These are phyloP conservation scores for Zygosaccharomyces sapae DNA, from an alignment of 1,139 yeast species.

Conservation along the genomic window DNA sequence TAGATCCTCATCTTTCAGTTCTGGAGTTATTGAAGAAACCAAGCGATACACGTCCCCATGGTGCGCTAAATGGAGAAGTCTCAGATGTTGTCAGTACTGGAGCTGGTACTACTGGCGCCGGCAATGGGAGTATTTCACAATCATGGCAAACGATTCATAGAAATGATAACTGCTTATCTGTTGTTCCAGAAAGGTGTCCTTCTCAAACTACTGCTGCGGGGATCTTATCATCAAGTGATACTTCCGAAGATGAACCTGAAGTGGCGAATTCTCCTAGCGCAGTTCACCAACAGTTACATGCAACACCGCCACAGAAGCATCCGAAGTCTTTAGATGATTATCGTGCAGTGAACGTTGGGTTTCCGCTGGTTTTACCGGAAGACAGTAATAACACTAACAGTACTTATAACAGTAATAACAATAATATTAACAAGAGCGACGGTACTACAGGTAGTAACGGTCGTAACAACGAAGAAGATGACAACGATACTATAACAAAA, in stretches of 20 bases:
- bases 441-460: background rate
- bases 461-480: conserved; percentile 19
- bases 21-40: conserved; percentile 25
- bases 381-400: too few relatives aligned
- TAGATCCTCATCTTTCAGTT: conserved; percentile 34
- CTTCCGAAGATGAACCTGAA: conserved; percentile 33
- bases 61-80: conserved; percentile 6
- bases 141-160: conserved; percentile 33
- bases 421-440: background rate
- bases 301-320: conserved; percentile 1
- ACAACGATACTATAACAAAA: conserved; percentile 24
- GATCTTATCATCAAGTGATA: conserved; percentile 32
- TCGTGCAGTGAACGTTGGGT: conserved; percentile 7
- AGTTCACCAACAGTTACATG: conserved; percentile 9
- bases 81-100: too few relatives aligned
- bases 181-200: conserved; percentile 16
- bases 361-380: conserved; percentile 10
- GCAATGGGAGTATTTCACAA: conserved; percentile 22
- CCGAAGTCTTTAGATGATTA: conserved; percentile 1
- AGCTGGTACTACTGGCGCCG: background rate
- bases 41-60: conserved; percentile 5
- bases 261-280: conserved; percentile 15
- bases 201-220: conserved; percentile 24
- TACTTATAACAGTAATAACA: too few relatives aligned
- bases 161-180: conserved; percentile 20